Conservation (phyloP, 2,329 filamentous ascomycete genomes). For the Cercospora zeina region DNA sequence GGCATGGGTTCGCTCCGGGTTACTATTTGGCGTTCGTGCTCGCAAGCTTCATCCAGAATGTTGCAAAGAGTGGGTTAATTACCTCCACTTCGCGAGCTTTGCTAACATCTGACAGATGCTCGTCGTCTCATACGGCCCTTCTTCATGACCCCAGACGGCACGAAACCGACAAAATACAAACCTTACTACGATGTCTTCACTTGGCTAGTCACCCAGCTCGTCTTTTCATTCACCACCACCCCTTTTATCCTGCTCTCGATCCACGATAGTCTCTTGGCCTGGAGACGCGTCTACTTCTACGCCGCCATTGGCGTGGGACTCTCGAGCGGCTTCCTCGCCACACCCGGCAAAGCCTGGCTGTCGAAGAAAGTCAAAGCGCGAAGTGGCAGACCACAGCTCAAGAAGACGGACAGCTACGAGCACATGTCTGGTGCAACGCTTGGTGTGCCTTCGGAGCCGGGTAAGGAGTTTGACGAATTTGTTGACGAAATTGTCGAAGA, state of each 20-base stretch:
- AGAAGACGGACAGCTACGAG: constrained; percentile 39
- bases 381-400: constrained; percentile 34
- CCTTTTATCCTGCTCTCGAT: constrained; percentile 85
- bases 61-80: constrained; percentile 77
- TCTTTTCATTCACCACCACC: constrained; percentile 76
- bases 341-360: constrained; percentile 65
- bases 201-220: constrained; percentile 74
- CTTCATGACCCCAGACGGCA: constrained; percentile 78
- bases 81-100: neutral
- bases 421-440: constrained; percentile 57
- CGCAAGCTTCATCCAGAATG: constrained; percentile 87
- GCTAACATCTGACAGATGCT: constrained; percentile 61
- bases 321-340: constrained; percentile 74
- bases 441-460: constrained; percentile 76
- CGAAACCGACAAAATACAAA: constrained; percentile 68
- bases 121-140: constrained; percentile 88
- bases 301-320: constrained; percentile 65
- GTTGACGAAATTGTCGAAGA: constrained; percentile 72
- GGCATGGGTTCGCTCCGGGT: constrained; percentile 97
- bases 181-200: constrained; percentile 81
- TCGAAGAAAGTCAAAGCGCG: constrained; percentile 43
- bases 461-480: constrained; percentile 73
- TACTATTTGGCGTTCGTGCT: constrained; percentile 92
- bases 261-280: constrained; percentile 68
- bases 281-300: constrained; percentile 89